These are phyloP conservation scores for Cyphellophora attinorum DNA, from an alignment of 2,329 filamentous ascomycete species.

Conservation along the genomic window DNA sequence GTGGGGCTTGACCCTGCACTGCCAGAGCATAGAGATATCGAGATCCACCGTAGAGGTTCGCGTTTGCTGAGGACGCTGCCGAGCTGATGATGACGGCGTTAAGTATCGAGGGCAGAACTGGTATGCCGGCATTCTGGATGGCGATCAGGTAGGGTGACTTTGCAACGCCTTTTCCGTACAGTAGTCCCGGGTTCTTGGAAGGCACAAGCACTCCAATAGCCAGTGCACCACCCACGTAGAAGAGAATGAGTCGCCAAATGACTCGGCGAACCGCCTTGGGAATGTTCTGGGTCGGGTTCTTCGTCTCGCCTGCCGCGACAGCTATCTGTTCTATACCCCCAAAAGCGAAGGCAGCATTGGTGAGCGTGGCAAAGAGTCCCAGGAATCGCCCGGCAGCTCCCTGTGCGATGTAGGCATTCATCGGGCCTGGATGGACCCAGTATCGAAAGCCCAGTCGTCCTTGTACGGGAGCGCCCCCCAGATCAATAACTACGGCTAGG, in stretches of 20 bases:
- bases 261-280: slow-evolving; percentile 33
- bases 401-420: slow-evolving; percentile 17
- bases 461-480: slow-evolving; percentile 34
- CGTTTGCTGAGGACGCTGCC: slow-evolving; percentile 61
- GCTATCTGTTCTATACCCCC: slow-evolving; percentile 42
- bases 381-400: slow-evolving; percentile 40
- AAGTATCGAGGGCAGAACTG: slow-evolving; percentile 60
- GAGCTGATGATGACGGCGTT: slow-evolving; percentile 67
- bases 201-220: slow-evolving; percentile 69
- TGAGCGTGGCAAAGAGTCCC: slow-evolving; percentile 39
- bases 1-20: slow-evolving; percentile 42
- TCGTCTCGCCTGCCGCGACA: slow-evolving; percentile 38
- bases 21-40: slow-evolving; percentile 40
- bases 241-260: slow-evolving; percentile 54
- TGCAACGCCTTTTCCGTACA: slow-evolving; percentile 32
- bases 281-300: slow-evolving; percentile 32
- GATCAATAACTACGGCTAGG: slow-evolving; percentile 40
- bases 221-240: slow-evolving; percentile 68
- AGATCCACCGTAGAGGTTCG: slow-evolving; percentile 48
- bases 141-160: slow-evolving; percentile 46
- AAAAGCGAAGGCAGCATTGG: slow-evolving; percentile 42
- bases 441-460: slow-evolving; percentile 51
- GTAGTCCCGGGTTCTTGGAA: slow-evolving; percentile 51
- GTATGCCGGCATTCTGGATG: slow-evolving; percentile 44
- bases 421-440: slow-evolving; percentile 39